Percentiles rank a stretch among this genome's conserved stretches.
Conservation (phyloP, 768 basidiomycete species). For the Nidularia pulvinata region DNA sequence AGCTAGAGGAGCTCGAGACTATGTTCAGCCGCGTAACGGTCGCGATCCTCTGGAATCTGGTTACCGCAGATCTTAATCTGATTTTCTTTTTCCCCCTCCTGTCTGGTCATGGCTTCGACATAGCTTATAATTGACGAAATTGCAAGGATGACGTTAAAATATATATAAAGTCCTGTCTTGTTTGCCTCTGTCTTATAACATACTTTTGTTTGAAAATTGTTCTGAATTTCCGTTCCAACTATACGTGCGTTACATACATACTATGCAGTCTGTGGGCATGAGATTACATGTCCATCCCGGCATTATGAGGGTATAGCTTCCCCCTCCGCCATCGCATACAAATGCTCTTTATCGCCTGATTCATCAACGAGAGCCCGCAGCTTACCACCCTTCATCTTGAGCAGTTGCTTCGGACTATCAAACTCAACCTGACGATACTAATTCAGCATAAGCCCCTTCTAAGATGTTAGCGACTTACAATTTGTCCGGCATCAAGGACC, state of each 20-base stretch:
- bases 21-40: constrained; percentile 41
- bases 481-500: constrained; percentile 53
- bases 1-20: constrained; percentile 41
- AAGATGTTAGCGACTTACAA: constrained; percentile 26
- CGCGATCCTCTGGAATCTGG: constrained; percentile 41
- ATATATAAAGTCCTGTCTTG: too few species aligned
- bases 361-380: constrained; percentile 58
- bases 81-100: too few species aligned
- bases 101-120: too few species aligned
- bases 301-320: too few species aligned
- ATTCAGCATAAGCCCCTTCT: background rate
- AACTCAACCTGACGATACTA: constrained; percentile 41
- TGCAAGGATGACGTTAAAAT: too few species aligned
- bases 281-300: too few species aligned
- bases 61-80: constrained; percentile 41
- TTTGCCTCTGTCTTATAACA: too few species aligned
- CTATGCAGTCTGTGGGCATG: too few species aligned
- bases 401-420: constrained; percentile 48
- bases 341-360: constrained; percentile 48
- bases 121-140: too few species aligned
- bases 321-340: constrained; percentile 42
- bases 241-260: constrained; percentile 3
- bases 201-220: too few species aligned
- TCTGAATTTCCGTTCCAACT: constrained; percentile 6
- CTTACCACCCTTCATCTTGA: constrained; percentile 49